phyloP scores from a whole-genome alignment of 768 basidiomycete species.

The Gelatoporia subvermispora region DNA sequence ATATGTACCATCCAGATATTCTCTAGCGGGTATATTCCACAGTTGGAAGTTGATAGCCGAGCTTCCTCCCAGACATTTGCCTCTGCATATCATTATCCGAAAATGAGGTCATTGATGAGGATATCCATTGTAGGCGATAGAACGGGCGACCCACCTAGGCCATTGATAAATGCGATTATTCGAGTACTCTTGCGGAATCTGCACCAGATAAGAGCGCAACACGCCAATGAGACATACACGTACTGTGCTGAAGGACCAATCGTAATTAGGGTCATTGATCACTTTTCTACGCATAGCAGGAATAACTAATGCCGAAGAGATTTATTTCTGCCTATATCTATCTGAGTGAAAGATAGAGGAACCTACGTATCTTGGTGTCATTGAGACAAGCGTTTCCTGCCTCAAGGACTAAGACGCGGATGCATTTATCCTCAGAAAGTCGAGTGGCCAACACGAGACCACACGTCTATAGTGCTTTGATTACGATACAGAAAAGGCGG shows the following conservation, averaged over 20 bases:
- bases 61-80: constrained; percentile 33
- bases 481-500: no score
- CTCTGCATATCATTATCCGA: constrained; percentile 12
- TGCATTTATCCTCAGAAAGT: constrained; percentile 29
- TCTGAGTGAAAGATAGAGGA: no score
- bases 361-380: constrained; percentile 3
- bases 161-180: not conserved
- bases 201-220: not conserved
- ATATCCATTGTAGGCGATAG: no score
- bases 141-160: not conserved
- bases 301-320: not conserved
- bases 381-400: constrained; percentile 16
- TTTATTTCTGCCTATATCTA: no score
- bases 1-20: constrained; percentile 23
- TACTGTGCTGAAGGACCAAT: constrained; percentile 11
- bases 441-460: constrained; percentile 37
- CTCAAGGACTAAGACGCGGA: constrained; percentile 32
- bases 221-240: no score
- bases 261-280: constrained; percentile 10
- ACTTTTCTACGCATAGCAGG: not conserved
- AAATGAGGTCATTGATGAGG: no score
- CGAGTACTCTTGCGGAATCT: constrained; percentile 4
- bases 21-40: constrained; percentile 21
- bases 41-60: constrained; percentile 39
- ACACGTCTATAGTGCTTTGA: constrained; percentile 10